Conservation (phyloP, 768 basidiomycete species). For the Kwoniella heveanensis region DNA sequence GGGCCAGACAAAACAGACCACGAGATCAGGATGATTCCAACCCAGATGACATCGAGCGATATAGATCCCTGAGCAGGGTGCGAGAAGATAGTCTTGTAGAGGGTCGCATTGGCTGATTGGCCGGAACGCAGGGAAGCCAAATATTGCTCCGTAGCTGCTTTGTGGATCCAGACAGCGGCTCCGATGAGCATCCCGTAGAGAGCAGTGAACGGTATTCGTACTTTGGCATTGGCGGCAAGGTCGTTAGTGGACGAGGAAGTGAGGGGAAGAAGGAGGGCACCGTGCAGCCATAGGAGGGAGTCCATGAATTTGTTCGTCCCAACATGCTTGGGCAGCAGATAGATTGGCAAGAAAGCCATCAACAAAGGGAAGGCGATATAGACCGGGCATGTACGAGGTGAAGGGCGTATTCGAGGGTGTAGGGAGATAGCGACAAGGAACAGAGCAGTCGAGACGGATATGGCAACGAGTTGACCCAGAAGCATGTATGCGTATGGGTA, state of each 20-base stretch:
- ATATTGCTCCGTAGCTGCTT: constrained; percentile 51
- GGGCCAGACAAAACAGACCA: constrained; percentile 40
- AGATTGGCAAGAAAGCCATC: constrained; percentile 60
- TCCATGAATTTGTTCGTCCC: constrained; percentile 61
- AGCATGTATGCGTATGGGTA: constrained; percentile 71
- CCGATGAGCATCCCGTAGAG: constrained; percentile 58
- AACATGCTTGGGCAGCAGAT: constrained; percentile 59
- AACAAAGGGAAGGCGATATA: constrained; percentile 54
- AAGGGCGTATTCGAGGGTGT: constrained; percentile 27
- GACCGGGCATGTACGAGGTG: constrained; percentile 5
- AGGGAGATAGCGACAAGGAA: constrained; percentile 64
- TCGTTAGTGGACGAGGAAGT: constrained; percentile 40
- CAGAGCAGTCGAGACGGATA: constrained; percentile 67
- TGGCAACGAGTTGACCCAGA: constrained; percentile 71
- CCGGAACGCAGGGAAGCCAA: constrained; percentile 29
- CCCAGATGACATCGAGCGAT: constrained; percentile 68
- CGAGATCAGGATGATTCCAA: constrained; percentile 24
- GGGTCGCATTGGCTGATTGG: constrained; percentile 13
- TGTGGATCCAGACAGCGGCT: constrained; percentile 56
- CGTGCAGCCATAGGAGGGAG: constrained; percentile 68
- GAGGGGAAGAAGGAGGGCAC: constrained; percentile 63
- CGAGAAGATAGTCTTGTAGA: constrained; percentile 42
- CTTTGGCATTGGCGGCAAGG: constrained; percentile 9
- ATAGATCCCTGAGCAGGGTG: constrained; percentile 70
- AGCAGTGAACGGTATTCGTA: constrained; percentile 38